Percentiles rank a stretch among this genome's conserved stretches.
Evolutionary conservation across 1,139 yeast genomes (phyloP).

Genomic region (Yarrowia galli): DNA sequence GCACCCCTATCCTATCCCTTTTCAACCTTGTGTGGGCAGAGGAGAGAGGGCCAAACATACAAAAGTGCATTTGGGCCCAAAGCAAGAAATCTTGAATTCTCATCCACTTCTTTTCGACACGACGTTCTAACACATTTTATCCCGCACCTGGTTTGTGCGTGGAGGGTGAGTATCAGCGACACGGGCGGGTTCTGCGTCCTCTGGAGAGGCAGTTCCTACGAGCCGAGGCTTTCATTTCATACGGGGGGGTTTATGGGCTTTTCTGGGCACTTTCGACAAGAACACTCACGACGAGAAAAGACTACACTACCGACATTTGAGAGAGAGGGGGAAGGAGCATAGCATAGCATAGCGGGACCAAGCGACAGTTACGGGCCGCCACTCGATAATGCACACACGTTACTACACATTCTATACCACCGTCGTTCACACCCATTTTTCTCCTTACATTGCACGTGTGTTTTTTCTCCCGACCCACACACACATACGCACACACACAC

Average conservation of each 20-base stretch:
- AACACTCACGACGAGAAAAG: slow-evolving; percentile 26
- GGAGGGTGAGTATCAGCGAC: slow-evolving; percentile 35
- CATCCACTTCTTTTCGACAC: slow-evolving; percentile 38
- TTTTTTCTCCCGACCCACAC: slow-evolving; percentile 31
- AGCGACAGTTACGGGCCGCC: not conserved
- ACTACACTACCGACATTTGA: slow-evolving; percentile 8
- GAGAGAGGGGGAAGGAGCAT: not conserved
- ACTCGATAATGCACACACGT: slow-evolving; percentile 5
- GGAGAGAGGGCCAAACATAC: slow-evolving; percentile 36
- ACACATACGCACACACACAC: not conserved
- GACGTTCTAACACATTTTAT: slow-evolving; percentile 33
- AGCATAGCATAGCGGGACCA: slow-evolving; percentile 14
- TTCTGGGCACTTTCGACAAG: slow-evolving; percentile 1
- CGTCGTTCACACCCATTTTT: not conserved
- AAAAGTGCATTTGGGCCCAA: slow-evolving; percentile 37
- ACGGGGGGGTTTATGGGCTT: not conserved
- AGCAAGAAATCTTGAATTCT: slow-evolving; percentile 24
- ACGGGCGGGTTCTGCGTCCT: not conserved
- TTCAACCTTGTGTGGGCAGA: slow-evolving; percentile 32
- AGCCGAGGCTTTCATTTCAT: slow-evolving; percentile 6
- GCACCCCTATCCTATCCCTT: slow-evolving; percentile 39
- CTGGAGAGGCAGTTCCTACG: not conserved
- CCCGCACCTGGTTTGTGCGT: slow-evolving; percentile 39
- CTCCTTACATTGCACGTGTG: not conserved
- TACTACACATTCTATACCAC: not conserved